Conservation (phyloP, 2,329 filamentous ascomycete species). For the Pseudogymnoascus sp. region DNA sequence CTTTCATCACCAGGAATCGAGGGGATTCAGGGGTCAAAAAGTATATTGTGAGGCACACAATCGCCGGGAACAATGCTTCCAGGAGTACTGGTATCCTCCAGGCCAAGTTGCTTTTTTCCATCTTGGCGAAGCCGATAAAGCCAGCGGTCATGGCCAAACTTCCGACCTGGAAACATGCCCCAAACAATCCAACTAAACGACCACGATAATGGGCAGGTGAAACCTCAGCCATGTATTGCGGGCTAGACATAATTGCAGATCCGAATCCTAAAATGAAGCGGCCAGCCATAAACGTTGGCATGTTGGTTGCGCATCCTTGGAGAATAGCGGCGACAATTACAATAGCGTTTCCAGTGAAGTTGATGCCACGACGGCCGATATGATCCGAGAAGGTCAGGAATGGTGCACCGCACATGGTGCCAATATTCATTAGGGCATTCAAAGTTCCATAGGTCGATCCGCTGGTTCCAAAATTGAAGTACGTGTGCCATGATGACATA, state of each 20-base stretch:
- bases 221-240: conserved; percentile 29
- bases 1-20: conserved; percentile 15
- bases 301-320: conserved; percentile 18
- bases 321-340: conserved; percentile 36
- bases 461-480: conserved; percentile 35
- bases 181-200: conserved; percentile 40
- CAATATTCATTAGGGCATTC: conserved; percentile 42
- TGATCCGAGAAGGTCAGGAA: conserved; percentile 44
- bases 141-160: conserved; percentile 33
- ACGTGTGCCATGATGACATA: conserved; percentile 35
- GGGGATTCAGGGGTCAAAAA: conserved; percentile 15
- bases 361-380: conserved; percentile 43
- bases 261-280: conserved; percentile 23
- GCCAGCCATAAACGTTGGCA: conserved; percentile 22
- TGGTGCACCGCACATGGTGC: conserved; percentile 40
- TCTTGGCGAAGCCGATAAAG: conserved; percentile 33
- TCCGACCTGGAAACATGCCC: conserved; percentile 40
- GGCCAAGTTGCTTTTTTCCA: conserved; percentile 23
- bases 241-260: conserved; percentile 19
- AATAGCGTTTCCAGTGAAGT: conserved; percentile 38
- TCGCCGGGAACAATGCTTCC: conserved; percentile 33
- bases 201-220: conserved; percentile 26
- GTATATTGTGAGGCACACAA: conserved; percentile 23
- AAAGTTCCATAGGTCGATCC: conserved; percentile 33
- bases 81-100: conserved; percentile 29